Conservation (phyloP, 2,329 filamentous ascomycete species). For the Aspergillus viridinutans region DNA sequence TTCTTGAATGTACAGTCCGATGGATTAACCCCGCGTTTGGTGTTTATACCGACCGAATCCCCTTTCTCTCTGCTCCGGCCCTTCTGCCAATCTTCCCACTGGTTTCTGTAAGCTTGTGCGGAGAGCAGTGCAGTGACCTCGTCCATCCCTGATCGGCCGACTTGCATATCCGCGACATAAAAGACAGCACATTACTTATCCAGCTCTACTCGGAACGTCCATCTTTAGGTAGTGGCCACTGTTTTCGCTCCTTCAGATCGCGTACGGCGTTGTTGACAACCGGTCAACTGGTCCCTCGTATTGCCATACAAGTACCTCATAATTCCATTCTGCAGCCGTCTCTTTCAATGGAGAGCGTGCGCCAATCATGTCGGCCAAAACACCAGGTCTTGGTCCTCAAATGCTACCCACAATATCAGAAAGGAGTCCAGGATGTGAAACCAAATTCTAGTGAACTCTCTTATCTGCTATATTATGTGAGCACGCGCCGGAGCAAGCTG, state of each 20-base stretch:
- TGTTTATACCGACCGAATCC: not conserved
- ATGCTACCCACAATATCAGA: conserved; percentile 90
- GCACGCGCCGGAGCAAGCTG: conserved; percentile 88
- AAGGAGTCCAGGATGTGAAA: conserved; percentile 87
- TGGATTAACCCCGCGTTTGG: conserved; percentile 2
- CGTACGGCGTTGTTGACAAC: not conserved
- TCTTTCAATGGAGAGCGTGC: conserved; percentile 51
- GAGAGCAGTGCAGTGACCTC: not conserved
- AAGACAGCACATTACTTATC: not conserved
- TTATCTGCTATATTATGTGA: conserved; percentile 95
- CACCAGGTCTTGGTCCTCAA: conserved; percentile 95
- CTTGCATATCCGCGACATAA: not conserved
- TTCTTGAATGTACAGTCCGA: not conserved
- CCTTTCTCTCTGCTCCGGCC: not conserved
- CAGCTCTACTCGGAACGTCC: not conserved
- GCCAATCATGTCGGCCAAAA: conserved; percentile 73
- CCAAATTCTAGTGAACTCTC: conserved; percentile 95
- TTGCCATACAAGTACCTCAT: not conserved
- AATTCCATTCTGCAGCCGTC: conserved; percentile 1
- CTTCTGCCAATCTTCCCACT: not conserved
- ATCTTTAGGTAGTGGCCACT: not conserved
- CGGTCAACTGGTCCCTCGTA: not conserved
- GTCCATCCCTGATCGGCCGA: conserved; percentile 7
- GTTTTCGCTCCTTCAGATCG: not conserved
- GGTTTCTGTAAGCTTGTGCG: not conserved